Evolutionary conservation across 345 rosid species (phyloP).

Genomic region (Pistacia atlantica): DNA sequence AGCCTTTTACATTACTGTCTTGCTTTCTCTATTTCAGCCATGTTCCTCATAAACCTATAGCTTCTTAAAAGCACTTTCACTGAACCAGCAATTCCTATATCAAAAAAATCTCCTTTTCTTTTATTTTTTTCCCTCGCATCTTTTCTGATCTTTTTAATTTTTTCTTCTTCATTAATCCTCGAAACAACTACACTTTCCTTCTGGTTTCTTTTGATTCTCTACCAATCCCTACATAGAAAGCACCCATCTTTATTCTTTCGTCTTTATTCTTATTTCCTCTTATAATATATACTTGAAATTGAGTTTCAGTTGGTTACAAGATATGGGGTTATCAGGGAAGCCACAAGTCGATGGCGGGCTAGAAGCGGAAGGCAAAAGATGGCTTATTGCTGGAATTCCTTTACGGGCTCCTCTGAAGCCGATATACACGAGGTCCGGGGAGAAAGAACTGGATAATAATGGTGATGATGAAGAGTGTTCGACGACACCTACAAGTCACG

Average conservation of each 20-base stretch:
- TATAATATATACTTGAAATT: constrained; percentile 3
- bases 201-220: constrained; percentile 44
- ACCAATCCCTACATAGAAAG: constrained; percentile 18
- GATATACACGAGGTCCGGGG: constrained; percentile 38
- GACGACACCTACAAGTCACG: constrained; percentile 59
- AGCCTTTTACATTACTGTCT: constrained; percentile 1
- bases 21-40: neutral
- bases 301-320: constrained; percentile 9
- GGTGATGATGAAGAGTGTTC: constrained; percentile 40
- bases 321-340: constrained; percentile 62
- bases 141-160: constrained; percentile 1
- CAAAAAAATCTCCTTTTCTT: neutral
- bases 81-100: neutral
- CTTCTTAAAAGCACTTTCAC: constrained; percentile 16
- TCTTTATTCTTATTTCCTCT: constrained; percentile 44
- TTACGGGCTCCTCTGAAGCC: constrained; percentile 65
- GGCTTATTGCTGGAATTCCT: constrained; percentile 61
- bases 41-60: constrained; percentile 16
- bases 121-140: constrained; percentile 5
- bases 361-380: constrained; percentile 47
- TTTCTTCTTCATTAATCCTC: neutral
- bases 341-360: constrained; percentile 52
- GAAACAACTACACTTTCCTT: constrained; percentile 32
- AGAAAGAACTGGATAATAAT: constrained; percentile 23
- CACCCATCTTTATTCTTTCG: constrained; percentile 28